A percentile compares a stretch with the other conserved stretches of the same genome.
phyloP scores from a whole-genome alignment of 2,329 filamentous ascomycete species.

The Celoporthe dispersa region DNA sequence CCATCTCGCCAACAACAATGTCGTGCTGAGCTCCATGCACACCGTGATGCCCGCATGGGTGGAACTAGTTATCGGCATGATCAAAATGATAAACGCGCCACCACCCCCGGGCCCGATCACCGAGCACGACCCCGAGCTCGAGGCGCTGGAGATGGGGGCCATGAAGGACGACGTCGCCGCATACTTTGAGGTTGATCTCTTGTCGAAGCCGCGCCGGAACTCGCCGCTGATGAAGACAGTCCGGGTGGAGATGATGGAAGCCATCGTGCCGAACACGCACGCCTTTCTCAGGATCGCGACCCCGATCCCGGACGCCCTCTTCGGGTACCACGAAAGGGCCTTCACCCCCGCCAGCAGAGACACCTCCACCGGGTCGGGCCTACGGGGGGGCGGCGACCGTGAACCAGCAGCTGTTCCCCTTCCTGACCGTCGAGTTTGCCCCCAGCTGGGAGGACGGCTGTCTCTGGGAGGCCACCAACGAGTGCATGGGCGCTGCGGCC shows the following conservation, averaged over 20 bases:
- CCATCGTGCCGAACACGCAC: slow-evolving; percentile 25
- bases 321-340: slow-evolving; percentile 31
- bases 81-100: too few species aligned
- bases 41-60: too few species aligned
- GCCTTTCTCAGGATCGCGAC: slow-evolving; percentile 32
- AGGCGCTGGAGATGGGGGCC: not conserved
- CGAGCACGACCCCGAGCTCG: not conserved
- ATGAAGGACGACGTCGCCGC: not conserved
- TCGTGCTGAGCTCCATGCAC: too few species aligned
- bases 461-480: slow-evolving; percentile 41
- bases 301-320: slow-evolving; percentile 34
- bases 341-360: slow-evolving; percentile 28
- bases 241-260: slow-evolving; percentile 26
- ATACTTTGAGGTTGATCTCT: not conserved
- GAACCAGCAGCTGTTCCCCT: slow-evolving; percentile 34
- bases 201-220: not conserved
- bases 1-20: too few species aligned
- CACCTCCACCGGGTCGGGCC: slow-evolving; percentile 33
- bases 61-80: too few species aligned
- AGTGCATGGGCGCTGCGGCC: slow-evolving; percentile 38
- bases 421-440: slow-evolving; percentile 39
- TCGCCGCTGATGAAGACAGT: not conserved
- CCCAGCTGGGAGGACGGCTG: slow-evolving; percentile 32
- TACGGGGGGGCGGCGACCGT: slow-evolving; percentile 31
- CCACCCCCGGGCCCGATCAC: too few species aligned